phyloP scores from a whole-genome alignment of 257 asterid species.

The Marsdenia floribunda region DNA sequence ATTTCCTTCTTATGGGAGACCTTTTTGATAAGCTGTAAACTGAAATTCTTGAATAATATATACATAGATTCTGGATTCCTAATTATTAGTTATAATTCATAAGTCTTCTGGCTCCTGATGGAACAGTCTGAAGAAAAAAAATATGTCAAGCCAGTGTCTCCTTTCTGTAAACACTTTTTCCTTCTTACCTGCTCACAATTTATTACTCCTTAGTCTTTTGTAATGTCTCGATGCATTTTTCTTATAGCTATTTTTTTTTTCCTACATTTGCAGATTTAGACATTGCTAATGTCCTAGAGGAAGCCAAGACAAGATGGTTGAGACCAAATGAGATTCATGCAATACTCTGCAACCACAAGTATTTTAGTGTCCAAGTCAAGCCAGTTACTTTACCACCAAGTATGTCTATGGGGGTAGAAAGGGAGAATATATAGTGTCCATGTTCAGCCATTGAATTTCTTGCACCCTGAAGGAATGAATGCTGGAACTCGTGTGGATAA shows the following conservation, averaged over 20 bases:
- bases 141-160: not conserved
- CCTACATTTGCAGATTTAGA: constrained; percentile 68
- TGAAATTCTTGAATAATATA: not conserved
- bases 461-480: not conserved
- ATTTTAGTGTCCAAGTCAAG: constrained; percentile 70
- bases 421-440: not conserved
- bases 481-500: not conserved
- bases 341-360: constrained; percentile 65
- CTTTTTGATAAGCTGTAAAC: not conserved
- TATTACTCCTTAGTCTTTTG: not conserved
- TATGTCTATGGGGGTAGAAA: constrained; percentile 16
- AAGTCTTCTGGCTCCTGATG: not conserved
- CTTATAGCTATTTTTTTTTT: constrained; percentile 9
- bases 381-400: constrained; percentile 86
- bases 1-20: not conserved
- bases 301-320: constrained; percentile 88
- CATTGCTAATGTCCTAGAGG: constrained; percentile 53
- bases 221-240: constrained; percentile 2
- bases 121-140: not conserved
- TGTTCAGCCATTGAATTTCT: not conserved
- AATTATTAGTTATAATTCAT: not conserved
- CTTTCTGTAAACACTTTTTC: not conserved
- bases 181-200: not conserved
- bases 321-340: constrained; percentile 97
- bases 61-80: not conserved